Percentiles rank a stretch among this genome's conserved stretches.
Conservation (phyloP, 2,329 filamentous ascomycete species). For the Cadophora sp. region DNA sequence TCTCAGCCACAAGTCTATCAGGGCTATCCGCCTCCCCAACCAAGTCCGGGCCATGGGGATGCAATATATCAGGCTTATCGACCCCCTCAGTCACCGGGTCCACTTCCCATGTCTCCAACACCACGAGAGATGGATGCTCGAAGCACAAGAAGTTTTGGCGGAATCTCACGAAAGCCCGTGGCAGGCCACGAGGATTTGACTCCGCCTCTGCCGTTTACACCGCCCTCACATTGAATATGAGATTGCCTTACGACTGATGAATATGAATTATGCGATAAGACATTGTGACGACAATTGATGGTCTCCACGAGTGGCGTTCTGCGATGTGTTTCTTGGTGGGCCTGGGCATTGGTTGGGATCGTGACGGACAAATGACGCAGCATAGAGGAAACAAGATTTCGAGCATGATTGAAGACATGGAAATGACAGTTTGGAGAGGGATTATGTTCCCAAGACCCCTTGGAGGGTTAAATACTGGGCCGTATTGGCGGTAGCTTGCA, state of each 20-base stretch:
- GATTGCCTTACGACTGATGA: not conserved
- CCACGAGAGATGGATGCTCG: slow-evolving; percentile 18
- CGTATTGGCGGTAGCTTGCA: not conserved
- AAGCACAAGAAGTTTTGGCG: slow-evolving; percentile 17
- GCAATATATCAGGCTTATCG: slow-evolving; percentile 16
- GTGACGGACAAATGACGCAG: too few relatives aligned
- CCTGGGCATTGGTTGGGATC: too few relatives aligned
- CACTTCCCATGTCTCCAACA: slow-evolving; percentile 5
- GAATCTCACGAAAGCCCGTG: slow-evolving; percentile 12
- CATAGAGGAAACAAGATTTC: too few relatives aligned
- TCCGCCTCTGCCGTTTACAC: slow-evolving; percentile 4
- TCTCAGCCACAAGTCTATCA: not conserved
- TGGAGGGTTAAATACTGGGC: not conserved
- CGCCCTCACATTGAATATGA: not conserved
- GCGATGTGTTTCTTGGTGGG: not conserved
- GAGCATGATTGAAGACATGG: too few relatives aligned
- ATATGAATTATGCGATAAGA: not conserved
- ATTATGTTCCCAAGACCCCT: too few relatives aligned
- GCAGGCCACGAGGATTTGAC: slow-evolving; percentile 4
- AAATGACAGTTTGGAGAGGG: too few relatives aligned
- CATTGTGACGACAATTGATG: not conserved
- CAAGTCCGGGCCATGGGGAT: not conserved
- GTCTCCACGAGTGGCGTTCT: not conserved
- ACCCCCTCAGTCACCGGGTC: slow-evolving; percentile 1
- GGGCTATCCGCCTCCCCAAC: not conserved